phyloP scores from a whole-genome alignment of 1,284 basidiomycete genomes.

The Boletus hoseneyae region DNA sequence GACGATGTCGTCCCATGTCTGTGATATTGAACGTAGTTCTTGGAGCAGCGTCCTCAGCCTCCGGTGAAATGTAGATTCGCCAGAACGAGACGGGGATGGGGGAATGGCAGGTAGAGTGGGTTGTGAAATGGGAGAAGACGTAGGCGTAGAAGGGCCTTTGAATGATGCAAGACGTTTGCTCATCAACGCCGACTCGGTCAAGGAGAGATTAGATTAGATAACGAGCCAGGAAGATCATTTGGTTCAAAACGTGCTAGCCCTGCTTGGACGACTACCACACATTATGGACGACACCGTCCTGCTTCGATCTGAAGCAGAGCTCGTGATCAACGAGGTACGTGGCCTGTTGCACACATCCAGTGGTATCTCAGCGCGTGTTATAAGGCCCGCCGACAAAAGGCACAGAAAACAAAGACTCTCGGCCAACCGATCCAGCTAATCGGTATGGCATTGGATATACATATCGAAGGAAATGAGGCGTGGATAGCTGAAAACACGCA shows the following conservation, averaged over 20 bases:
- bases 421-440: conserved; percentile 75
- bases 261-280: too few species aligned
- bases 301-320: conserved; percentile 72
- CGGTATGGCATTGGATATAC: conserved; percentile 72
- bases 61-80: conserved; percentile 71
- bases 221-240: too few species aligned
- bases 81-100: conserved; percentile 49
- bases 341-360: conserved; percentile 1
- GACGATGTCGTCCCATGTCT: conserved; percentile 83
- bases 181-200: conserved; percentile 14
- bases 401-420: conserved; percentile 64
- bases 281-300: conserved; percentile 40
- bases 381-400: conserved; percentile 68
- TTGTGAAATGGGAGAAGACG: conserved; percentile 56
- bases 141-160: conserved; percentile 70
- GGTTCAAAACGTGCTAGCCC: too few species aligned
- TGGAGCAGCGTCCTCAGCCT: conserved; percentile 60
- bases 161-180: conserved; percentile 66
- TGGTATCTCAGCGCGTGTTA: background rate
- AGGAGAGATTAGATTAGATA: conserved; percentile 27
- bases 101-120: conserved; percentile 35
- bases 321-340: conserved; percentile 62
- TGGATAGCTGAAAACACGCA: conserved; percentile 89
- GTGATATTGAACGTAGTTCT: conserved; percentile 55
- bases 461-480: conserved; percentile 59